phyloP scores from a whole-genome alignment of 345 rosid genomes.

The Trapa incisa region DNA sequence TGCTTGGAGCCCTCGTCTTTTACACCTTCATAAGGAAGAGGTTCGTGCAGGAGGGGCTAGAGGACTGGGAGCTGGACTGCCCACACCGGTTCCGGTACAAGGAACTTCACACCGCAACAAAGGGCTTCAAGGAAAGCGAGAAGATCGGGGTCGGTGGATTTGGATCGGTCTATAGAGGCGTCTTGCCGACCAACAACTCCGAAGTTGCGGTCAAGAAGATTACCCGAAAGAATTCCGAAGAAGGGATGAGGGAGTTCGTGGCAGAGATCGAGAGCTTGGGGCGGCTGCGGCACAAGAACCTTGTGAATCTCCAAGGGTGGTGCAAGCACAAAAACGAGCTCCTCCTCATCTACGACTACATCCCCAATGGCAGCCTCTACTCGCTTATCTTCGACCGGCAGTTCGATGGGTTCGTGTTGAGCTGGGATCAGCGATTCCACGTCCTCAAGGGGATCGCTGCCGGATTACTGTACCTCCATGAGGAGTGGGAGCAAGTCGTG shows the following conservation, averaged over 20 bases:
- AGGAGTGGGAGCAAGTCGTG: constrained; percentile 69
- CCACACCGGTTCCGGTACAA: constrained; percentile 53
- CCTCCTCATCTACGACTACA: constrained; percentile 50
- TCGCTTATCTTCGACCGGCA: constrained; percentile 21
- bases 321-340: constrained; percentile 51
- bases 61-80: constrained; percentile 66
- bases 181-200: constrained; percentile 20
- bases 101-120: constrained; percentile 46
- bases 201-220: constrained; percentile 64
- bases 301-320: constrained; percentile 72
- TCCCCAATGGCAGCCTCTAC: constrained; percentile 65
- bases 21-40: constrained; percentile 9
- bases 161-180: constrained; percentile 52
- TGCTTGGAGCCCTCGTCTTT: constrained; percentile 21
- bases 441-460: constrained; percentile 55
- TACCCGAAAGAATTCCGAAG: constrained; percentile 28
- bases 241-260: constrained; percentile 63
- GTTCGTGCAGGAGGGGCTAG: constrained; percentile 22
- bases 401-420: constrained; percentile 17
- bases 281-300: constrained; percentile 47
- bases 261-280: constrained; percentile 71
- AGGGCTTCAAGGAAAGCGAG: constrained; percentile 51
- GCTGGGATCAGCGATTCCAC: constrained; percentile 58
- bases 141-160: constrained; percentile 65
- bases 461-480: constrained; percentile 53